Base-by-base conservation (phyloP, 2,329 filamentous ascomycete genomes). In the Pseudogymnoascus sp. region DNA sequence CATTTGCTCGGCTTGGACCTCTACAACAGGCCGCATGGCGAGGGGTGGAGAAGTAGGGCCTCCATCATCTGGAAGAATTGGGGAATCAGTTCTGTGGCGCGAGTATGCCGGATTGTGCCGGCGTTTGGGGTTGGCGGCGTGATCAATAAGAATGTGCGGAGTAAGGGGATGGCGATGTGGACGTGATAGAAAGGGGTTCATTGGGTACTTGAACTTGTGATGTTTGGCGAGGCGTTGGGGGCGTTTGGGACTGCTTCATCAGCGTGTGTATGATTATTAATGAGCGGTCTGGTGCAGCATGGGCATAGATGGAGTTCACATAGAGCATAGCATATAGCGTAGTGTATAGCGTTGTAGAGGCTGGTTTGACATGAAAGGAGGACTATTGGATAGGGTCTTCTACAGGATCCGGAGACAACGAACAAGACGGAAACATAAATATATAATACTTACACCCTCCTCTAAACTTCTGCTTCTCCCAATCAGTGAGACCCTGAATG, bases 101-200 rank as follows among this genome's bases (percentile, higher is more conserved):
- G 92, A 63, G 89, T 96, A 76, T 89, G 89, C 66, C 83, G 93
- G 71, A 96, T 96, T 70, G 83, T 96, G 2, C 92, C 92, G 16
- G 92, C 92, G 0, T 96, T 93, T 79, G 93, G 92, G 1, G 82
- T 96, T 11, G 93, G 92, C 0, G 92, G 92, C 0, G 90, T 96
- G 10, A 89, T 95, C 10, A 96, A 96, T 76, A 82, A 82, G 65
- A 87, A 89, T 71, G 80, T 93, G 51, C 82, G 92, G 69, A 80
- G 78, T 71, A 79, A 74, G 62, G 73, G 93, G 69, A 92, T 96
- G 88, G 79, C 78, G 69, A 81, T 75, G 70, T 73, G 90, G 65
- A 82, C 83, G 5, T 65, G 48, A 41, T 36, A 11, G 34, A 13
- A 16, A 21, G 25, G 28, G 48, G 14, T 19, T 34, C 5, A 57